These are phyloP conservation scores for Pseudohalonectria lignicola DNA, from an alignment of 2,329 filamentous ascomycete genomes.

Conservation along the genomic window DNA sequence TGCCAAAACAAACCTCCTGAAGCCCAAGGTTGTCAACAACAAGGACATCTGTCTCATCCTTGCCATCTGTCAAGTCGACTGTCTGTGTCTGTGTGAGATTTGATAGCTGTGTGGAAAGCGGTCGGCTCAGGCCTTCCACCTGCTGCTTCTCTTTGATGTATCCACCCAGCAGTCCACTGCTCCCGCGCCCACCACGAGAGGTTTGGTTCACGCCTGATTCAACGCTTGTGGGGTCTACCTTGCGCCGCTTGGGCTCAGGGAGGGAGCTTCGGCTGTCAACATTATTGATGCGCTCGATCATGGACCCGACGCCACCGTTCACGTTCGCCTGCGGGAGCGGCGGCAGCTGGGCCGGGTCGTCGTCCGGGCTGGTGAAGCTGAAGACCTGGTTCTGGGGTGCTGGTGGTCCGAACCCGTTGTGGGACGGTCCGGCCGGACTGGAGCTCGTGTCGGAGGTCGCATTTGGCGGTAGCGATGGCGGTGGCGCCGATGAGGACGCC, in stretches of 20 bases:
- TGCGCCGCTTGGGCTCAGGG: conserved; percentile 56
- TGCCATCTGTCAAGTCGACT: conserved; percentile 48
- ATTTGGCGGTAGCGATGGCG: too few relatives aligned
- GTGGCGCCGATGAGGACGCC: conserved; percentile 4
- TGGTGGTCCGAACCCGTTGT: not conserved
- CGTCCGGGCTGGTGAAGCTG: conserved; percentile 18
- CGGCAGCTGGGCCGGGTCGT: not conserved
- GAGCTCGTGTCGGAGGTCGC: too few relatives aligned
- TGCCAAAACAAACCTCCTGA: conserved; percentile 73
- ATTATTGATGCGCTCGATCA: conserved; percentile 69
- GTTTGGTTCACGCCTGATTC: conserved; percentile 15
- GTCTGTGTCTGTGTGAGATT: conserved; percentile 28
- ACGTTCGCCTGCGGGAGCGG: conserved; percentile 3
- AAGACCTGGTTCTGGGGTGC: conserved; percentile 11
- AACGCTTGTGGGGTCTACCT: conserved; percentile 31
- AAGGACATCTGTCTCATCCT: conserved; percentile 45
- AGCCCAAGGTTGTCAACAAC: conserved; percentile 48
- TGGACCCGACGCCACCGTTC: conserved; percentile 35
- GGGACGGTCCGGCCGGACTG: not conserved
- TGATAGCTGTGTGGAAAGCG: too few relatives aligned
- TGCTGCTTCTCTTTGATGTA: not conserved
- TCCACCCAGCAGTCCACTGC: conserved; percentile 45
- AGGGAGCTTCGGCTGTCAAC: conserved; percentile 53
- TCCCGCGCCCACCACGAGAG: conserved; percentile 29
- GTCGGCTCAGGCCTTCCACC: conserved; percentile 6